These are phyloP conservation scores for Sesbania bispinosa DNA, from an alignment of 306 rosid genomes.

Conservation along the genomic window DNA sequence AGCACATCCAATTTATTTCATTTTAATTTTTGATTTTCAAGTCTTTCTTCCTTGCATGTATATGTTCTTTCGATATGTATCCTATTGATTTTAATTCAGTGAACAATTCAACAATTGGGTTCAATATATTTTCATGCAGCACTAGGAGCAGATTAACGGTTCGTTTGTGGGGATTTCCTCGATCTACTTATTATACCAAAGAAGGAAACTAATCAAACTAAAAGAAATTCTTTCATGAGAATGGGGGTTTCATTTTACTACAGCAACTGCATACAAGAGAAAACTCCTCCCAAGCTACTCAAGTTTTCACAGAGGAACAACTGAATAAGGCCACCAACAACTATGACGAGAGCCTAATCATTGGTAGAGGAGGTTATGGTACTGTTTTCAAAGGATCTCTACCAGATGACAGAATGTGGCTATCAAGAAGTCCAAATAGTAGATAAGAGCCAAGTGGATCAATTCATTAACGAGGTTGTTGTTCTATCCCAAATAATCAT, in stretches of 20 bases:
- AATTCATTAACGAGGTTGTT: too few species aligned
- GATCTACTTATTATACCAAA: constrained; percentile 15
- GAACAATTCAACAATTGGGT: too few species aligned
- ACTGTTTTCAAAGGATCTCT: too few species aligned
- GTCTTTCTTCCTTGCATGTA: not conserved
- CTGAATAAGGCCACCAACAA: too few species aligned
- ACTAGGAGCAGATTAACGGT: not conserved
- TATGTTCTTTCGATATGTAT: not conserved
- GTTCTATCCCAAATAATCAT: too few species aligned
- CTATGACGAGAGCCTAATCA: too few species aligned
- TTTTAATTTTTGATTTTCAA: not conserved
- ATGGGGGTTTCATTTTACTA: constrained; percentile 36
- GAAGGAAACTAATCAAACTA: constrained; percentile 25
- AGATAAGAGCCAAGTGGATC: too few species aligned
- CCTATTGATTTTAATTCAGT: not conserved
- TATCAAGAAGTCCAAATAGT: too few species aligned
- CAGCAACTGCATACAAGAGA: constrained; percentile 4
- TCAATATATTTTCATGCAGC: constrained; percentile 24
- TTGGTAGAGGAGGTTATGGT: too few species aligned
- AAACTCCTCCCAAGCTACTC: not conserved
- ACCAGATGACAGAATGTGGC: too few species aligned
- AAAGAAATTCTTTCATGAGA: constrained; percentile 31
- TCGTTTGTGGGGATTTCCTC: not conserved
- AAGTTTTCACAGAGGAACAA: constrained; percentile 19
- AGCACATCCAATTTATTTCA: not conserved